Conservation (phyloP, 73 alveolate genomes). For the Tetrahymena elliotti region DNA sequence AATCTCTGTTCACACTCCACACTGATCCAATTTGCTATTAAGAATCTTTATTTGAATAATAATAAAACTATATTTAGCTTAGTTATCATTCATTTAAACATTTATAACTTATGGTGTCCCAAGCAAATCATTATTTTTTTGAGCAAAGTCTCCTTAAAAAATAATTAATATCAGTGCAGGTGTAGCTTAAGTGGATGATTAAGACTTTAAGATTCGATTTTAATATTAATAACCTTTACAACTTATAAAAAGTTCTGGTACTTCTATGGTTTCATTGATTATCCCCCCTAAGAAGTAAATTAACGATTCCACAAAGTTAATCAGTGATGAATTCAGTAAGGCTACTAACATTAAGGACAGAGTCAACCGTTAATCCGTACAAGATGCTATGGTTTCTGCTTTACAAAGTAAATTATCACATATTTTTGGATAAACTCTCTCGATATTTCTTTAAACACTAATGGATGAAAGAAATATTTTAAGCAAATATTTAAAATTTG, state of each 20-base stretch:
- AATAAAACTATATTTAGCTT: not conserved
- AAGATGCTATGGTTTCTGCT: constrained; percentile 33
- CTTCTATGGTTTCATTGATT: constrained; percentile 31
- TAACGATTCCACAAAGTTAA: constrained; percentile 28
- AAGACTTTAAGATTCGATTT: not conserved
- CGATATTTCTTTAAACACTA: not conserved
- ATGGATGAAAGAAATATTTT: not conserved
- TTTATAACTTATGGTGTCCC: not conserved
- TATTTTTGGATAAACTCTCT: not conserved
- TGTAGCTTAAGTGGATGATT: not conserved
- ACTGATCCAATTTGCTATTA: not conserved
- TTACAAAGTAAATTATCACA: constrained; percentile 3
- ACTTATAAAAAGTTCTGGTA: constrained; percentile 22
- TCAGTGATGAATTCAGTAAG: constrained; percentile 13
- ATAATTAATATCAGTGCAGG: not conserved
- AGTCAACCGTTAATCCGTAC: constrained; percentile 24
- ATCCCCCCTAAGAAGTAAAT: constrained; percentile 37
- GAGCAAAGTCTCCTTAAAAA: not conserved
- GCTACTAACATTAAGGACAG: constrained; percentile 28
- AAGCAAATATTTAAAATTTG: not conserved
- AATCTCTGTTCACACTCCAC: not conserved
- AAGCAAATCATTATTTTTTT: not conserved
- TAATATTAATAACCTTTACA: not conserved
- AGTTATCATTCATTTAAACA: not conserved
- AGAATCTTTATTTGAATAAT: not conserved